A percentile compares a stretch with the other conserved stretches of the same genome.
Conservation (phyloP, 768 basidiomycete species). For the Serendipita sp. region DNA sequence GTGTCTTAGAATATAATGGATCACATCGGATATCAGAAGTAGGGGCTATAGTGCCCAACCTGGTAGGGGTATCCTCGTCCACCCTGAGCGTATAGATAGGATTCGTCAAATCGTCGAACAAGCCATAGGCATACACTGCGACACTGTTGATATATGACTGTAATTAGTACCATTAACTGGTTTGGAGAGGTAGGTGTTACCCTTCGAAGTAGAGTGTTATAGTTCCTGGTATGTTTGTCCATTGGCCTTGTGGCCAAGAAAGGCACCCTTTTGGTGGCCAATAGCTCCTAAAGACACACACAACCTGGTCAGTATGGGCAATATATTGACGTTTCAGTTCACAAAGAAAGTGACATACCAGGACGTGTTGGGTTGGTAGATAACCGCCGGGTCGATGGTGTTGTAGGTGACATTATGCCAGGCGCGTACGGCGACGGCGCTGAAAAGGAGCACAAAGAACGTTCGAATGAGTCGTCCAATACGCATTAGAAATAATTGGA, state of each 20-base stretch:
- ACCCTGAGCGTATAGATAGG: background rate
- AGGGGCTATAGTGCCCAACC: background rate
- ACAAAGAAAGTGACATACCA: background rate
- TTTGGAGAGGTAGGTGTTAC: background rate
- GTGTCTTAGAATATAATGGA: background rate
- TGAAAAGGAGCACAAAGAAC: too few species aligned
- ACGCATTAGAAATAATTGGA: too few species aligned
- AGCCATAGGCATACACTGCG: background rate
- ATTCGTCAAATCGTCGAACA: background rate
- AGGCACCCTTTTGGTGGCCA: background rate
- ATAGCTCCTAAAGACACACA: background rate
- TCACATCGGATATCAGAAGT: background rate
- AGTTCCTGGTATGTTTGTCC: background rate
- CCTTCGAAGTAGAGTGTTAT: background rate
- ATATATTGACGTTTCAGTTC: background rate
- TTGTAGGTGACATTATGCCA: background rate
- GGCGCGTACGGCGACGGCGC: background rate
- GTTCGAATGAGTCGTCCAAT: too few species aligned
- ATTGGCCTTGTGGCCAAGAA: background rate
- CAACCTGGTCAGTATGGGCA: background rate
- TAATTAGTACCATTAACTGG: background rate
- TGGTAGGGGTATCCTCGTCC: background rate
- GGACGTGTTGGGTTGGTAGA: background rate
- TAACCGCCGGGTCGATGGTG: background rate
- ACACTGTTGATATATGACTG: background rate